Evolutionary conservation across 495 filamentous ascomycete genomes (phyloP).

Genomic region (Penicillium desertorum): DNA sequence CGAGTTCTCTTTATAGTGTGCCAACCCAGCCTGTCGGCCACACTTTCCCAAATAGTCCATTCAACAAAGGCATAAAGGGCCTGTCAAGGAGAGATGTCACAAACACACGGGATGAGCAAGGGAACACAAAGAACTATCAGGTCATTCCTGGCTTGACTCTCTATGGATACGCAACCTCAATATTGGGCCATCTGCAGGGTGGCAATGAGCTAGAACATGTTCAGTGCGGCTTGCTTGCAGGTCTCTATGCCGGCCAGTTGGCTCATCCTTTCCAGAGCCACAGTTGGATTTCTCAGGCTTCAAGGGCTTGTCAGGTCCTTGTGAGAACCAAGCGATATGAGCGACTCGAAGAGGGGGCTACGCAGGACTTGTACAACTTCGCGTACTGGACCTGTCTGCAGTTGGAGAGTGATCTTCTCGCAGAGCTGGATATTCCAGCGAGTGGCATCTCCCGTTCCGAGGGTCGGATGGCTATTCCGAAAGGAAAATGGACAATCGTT

Average conservation of each 20-base stretch:
- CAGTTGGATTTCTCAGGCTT: constrained; percentile 79
- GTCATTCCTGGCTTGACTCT: constrained; percentile 86
- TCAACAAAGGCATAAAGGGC: constrained; percentile 9
- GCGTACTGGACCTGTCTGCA: constrained; percentile 95
- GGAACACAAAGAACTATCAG: constrained; percentile 67
- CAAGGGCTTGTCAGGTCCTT: constrained; percentile 71
- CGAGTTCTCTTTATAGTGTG: constrained; percentile 25
- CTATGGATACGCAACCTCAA: constrained; percentile 80
- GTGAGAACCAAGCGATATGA: constrained; percentile 58
- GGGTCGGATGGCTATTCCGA: constrained; percentile 63
- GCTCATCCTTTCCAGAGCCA: constrained; percentile 87
- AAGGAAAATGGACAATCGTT: constrained; percentile 36
- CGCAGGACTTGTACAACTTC: constrained; percentile 61
- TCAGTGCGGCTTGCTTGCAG: constrained; percentile 82
- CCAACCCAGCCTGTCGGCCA: constrained; percentile 18
- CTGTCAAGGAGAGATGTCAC: constrained; percentile 19
- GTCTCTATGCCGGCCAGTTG: constrained; percentile 83
- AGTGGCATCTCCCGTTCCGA: constrained; percentile 74
- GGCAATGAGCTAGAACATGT: constrained; percentile 77
- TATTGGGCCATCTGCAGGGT: constrained; percentile 77
- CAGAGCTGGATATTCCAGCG: constrained; percentile 81
- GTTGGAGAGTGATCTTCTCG: constrained; percentile 92
- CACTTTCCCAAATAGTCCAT: constrained; percentile 22
- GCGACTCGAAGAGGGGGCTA: constrained; percentile 24
- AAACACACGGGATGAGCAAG: constrained; percentile 10